Evolutionary conservation across 495 filamentous ascomycete genomes (phyloP), one percentile per base, ranked within the genome.

Genomic region (Usnea hakonensis): DNA sequence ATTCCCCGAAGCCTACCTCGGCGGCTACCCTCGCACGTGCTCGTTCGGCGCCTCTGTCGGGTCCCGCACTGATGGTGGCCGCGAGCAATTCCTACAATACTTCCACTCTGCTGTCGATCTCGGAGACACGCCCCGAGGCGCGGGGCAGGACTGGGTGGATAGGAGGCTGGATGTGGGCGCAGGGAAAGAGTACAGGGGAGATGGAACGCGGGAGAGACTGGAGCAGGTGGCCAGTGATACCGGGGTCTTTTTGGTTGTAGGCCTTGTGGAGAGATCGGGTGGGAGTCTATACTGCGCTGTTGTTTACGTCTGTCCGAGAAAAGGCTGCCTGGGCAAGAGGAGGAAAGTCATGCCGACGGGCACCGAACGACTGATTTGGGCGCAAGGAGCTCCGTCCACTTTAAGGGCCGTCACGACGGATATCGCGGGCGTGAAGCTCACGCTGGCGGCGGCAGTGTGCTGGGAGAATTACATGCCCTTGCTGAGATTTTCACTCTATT

Each of bases 401-500:
- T 82, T 97, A 35, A 84, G 84, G 58, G 93, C 92, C 0, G 79
- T 97, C 2, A 89, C 85, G 26, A 91, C 91, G 1, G 81, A 77
- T n/a, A 87, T 97, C 63, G 82, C 84, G 26, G 90, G 88, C 26
- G 83, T 93, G 17, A 83, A 81, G 50, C 74, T 97, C 23, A 91
- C 86, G 19, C 75, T 96, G 9, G 93, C 85, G 0, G 85, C 90
- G 0, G 93, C 92, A 2, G 95, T 97, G 46, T 97, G 93, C 77
- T 97, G 93, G 93, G 93, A 97, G 74, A 97, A 90, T 66, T 95
- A 90, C 70, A 97, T 97, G 93, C 93, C 93, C 0, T 76, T 97
- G 23, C 80, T 97, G 2, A 78, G 88, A 11, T 80, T 90, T 57
- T 83, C 85, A 26, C 79, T 97, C 21, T 97, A 97, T 68, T 80